phyloP scores from a whole-genome alignment of 2,329 filamentous ascomycete genomes.

The Sporothrix schenckii region DNA sequence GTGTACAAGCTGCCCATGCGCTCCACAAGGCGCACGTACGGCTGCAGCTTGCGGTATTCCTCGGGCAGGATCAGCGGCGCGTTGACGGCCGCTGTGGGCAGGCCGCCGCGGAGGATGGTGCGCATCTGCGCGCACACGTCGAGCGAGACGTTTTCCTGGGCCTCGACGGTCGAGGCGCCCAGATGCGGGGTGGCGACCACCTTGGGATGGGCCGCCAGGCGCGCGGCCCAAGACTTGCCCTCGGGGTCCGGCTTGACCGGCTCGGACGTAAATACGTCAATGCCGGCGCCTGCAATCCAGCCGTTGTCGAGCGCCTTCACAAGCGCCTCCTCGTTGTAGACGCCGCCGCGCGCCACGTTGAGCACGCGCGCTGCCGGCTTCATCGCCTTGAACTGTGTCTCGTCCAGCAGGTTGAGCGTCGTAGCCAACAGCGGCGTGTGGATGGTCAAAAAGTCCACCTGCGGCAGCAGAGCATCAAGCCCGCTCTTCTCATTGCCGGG shows the following conservation, averaged over 20 bases:
- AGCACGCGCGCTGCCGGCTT: conserved; percentile 72
- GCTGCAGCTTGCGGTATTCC: conserved; percentile 76
- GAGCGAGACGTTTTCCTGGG: conserved; percentile 80
- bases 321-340: conserved; percentile 76
- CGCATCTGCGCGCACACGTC: conserved; percentile 82
- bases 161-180: conserved; percentile 78
- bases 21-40: conserved; percentile 75
- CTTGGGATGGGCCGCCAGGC: conserved; percentile 67
- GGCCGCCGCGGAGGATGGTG: conserved; percentile 69
- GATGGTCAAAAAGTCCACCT: conserved; percentile 76
- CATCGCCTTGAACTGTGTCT: conserved; percentile 69
- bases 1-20: conserved; percentile 80
- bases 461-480: conserved; percentile 63
- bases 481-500: conserved; percentile 40
- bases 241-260: conserved; percentile 55
- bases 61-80: conserved; percentile 79
- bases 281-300: conserved; percentile 73
- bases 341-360: conserved; percentile 78
- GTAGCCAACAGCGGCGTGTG: conserved; percentile 79
- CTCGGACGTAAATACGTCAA: conserved; percentile 79
- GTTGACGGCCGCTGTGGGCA: conserved; percentile 78
- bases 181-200: conserved; percentile 80
- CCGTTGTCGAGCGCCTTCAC: conserved; percentile 70
- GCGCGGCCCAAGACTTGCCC: conserved; percentile 58
- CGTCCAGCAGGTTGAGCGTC: conserved; percentile 72